A percentile compares a stretch with the other conserved stretches of the same genome.
Evolutionary conservation across 2,329 filamentous ascomycete genomes (phyloP).

Genomic region (Trematosphaeria pertusa): DNA sequence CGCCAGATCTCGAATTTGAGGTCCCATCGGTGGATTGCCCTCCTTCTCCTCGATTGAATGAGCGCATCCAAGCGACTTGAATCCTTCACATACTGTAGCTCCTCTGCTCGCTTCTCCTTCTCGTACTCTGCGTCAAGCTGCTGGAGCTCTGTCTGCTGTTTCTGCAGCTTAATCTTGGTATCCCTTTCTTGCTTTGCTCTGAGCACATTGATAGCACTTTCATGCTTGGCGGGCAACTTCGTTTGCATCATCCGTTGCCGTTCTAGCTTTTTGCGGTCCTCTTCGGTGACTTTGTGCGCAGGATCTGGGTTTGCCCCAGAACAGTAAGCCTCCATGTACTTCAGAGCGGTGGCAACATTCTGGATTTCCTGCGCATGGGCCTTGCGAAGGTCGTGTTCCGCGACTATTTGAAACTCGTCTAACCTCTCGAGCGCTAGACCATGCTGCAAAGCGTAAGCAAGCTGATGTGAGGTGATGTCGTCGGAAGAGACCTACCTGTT

Average conservation of each 20-base stretch:
- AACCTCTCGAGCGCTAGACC: conserved; percentile 48
- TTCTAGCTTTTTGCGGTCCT: conserved; percentile 53
- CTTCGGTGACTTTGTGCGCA: conserved; percentile 50
- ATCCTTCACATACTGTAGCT: conserved; percentile 43
- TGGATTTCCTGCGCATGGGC: conserved; percentile 50
- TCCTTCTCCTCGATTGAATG: conserved; percentile 40
- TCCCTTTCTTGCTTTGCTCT: conserved; percentile 53
- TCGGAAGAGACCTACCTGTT: conserved; percentile 32
- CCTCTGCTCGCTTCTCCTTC: conserved; percentile 41
- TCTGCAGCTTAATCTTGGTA: conserved; percentile 41
- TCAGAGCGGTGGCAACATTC: conserved; percentile 54
- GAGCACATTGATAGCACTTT: conserved; percentile 55
- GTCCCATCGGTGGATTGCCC: conserved; percentile 47
- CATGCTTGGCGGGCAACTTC: conserved; percentile 51
- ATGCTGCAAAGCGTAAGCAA: conserved; percentile 44
- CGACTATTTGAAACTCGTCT: conserved; percentile 53
- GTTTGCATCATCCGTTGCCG: conserved; percentile 48
- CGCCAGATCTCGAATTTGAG: conserved; percentile 49
- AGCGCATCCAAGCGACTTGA: conserved; percentile 40
- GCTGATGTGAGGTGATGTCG: conserved; percentile 4
- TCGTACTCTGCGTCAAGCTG: conserved; percentile 43
- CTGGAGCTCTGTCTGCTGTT: conserved; percentile 50
- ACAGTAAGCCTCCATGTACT: conserved; percentile 58
- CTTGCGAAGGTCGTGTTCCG: conserved; percentile 52
- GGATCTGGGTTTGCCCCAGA: conserved; percentile 41